Percentiles rank a stretch among this genome's conserved stretches.
Evolutionary conservation across 148 eudicot genomes (phyloP).

Genomic region (Limonium bicolor): DNA sequence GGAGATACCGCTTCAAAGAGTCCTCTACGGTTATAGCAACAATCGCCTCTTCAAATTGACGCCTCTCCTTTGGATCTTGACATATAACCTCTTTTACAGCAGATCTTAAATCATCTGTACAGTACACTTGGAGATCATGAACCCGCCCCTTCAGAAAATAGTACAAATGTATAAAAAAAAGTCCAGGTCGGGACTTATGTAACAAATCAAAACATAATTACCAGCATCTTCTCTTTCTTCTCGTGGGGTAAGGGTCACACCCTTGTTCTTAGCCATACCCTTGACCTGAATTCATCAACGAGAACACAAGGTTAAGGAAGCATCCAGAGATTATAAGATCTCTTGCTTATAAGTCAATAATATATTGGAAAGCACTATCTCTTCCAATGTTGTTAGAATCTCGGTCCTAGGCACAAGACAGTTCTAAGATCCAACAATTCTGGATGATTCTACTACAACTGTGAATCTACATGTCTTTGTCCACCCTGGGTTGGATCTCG

Average conservation of each 20-base stretch:
- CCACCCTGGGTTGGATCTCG: too few relatives aligned
- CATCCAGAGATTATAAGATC: neutral
- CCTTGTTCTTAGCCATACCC: conserved; percentile 95
- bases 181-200: neutral
- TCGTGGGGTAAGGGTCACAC: conserved; percentile 33
- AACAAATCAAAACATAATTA: conserved; percentile 13
- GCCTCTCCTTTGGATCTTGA: conserved; percentile 42
- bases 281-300: conserved; percentile 48
- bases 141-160: neutral
- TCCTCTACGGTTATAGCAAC: conserved; percentile 85
- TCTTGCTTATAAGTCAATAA: too few relatives aligned
- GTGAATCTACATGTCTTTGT: too few relatives aligned
- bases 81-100: conserved; percentile 92
- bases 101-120: conserved; percentile 77
- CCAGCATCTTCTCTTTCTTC: conserved; percentile 90
- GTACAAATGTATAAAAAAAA: neutral
- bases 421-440: too few relatives aligned
- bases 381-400: too few relatives aligned
- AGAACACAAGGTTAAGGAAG: neutral
- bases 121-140: neutral
- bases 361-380: too few relatives aligned
- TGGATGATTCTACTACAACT: too few relatives aligned
- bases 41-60: conserved; percentile 60
- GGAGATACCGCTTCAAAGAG: conserved; percentile 57
- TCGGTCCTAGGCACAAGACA: too few relatives aligned